Evolutionary conservation across 257 asterid species (phyloP).

Genomic region (Solanum dulcamara): DNA sequence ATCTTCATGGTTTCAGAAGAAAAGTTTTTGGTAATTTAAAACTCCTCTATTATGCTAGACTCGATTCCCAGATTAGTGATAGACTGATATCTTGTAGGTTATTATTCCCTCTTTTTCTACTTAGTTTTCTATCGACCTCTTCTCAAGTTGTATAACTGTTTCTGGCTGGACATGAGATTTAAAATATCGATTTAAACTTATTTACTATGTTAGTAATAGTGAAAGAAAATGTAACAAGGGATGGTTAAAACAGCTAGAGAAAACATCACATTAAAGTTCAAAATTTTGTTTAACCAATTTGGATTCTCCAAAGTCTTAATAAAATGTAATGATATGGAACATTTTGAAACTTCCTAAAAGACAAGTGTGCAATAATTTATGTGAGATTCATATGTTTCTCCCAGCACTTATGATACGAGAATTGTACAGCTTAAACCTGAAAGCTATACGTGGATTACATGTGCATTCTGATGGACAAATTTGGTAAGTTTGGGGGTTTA

Average conservation of each 20-base stretch:
- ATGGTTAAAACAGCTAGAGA: not conserved
- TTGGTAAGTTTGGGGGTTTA: not conserved
- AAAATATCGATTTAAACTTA: not conserved
- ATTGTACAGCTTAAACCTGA: not conserved
- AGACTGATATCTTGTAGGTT: not conserved
- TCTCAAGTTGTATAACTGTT: not conserved
- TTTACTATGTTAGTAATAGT: not conserved
- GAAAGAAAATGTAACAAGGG: not conserved
- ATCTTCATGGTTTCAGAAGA: not conserved
- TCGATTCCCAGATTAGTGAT: not conserved
- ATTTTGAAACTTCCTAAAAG: not conserved
- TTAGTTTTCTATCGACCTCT: not conserved
- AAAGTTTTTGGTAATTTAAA: not conserved
- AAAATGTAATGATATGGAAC: not conserved
- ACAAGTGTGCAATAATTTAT: not conserved
- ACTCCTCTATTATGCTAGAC: not conserved
- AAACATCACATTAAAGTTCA: not conserved
- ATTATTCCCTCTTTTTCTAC: not conserved
- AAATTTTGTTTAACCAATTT: not conserved
- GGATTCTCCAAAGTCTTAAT: not conserved
- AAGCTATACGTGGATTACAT: not conserved
- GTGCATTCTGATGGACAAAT: not conserved
- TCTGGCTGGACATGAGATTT: not conserved
- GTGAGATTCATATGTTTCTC: not conserved
- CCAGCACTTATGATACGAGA: not conserved